These are phyloP conservation scores for Aspergillus conjunctus DNA, from an alignment of 495 filamentous ascomycete genomes.

Conservation along the genomic window DNA sequence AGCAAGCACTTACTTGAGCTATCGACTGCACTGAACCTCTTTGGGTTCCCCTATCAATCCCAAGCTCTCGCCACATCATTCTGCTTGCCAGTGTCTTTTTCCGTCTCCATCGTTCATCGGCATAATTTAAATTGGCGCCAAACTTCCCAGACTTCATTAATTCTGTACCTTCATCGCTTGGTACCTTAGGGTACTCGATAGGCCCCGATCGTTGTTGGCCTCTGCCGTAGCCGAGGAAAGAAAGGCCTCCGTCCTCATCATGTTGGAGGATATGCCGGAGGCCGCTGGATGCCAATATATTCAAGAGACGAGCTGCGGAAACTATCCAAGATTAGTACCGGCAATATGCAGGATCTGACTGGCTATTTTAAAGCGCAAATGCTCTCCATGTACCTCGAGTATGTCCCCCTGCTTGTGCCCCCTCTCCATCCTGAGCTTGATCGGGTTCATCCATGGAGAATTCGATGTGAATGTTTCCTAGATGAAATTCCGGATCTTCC, in stretches of 20 bases:
- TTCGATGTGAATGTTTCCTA: slow-evolving; percentile 53
- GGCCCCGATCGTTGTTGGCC: slow-evolving; percentile 31
- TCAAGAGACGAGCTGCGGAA: slow-evolving; percentile 36
- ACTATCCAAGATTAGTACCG: slow-evolving; percentile 23
- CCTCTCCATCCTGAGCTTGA: slow-evolving; percentile 45
- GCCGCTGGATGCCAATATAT: slow-evolving; percentile 40
- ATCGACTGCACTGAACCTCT: slow-evolving; percentile 63
- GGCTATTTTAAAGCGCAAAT: background rate
- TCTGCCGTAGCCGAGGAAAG: slow-evolving; percentile 28
- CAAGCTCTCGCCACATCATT: slow-evolving; percentile 80
- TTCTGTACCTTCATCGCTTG: slow-evolving; percentile 70
- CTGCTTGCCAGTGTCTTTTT: slow-evolving; percentile 65
- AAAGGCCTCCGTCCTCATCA: slow-evolving; percentile 30
- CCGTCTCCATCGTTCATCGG: slow-evolving; percentile 51
- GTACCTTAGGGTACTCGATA: slow-evolving; percentile 69
- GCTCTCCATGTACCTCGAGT: slow-evolving; percentile 22
- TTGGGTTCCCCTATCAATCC: slow-evolving; percentile 54
- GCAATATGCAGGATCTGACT: background rate
- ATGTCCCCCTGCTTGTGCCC: slow-evolving; percentile 40
- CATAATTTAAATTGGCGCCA: slow-evolving; percentile 60
- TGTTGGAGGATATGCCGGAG: slow-evolving; percentile 42
- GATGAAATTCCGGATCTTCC: slow-evolving; percentile 32
- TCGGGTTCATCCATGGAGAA: slow-evolving; percentile 46
- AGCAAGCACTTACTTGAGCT: slow-evolving; percentile 55
- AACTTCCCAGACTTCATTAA: slow-evolving; percentile 82